Base-by-base conservation (phyloP, 441 rosid species). In the Populus hybrid region DNA sequence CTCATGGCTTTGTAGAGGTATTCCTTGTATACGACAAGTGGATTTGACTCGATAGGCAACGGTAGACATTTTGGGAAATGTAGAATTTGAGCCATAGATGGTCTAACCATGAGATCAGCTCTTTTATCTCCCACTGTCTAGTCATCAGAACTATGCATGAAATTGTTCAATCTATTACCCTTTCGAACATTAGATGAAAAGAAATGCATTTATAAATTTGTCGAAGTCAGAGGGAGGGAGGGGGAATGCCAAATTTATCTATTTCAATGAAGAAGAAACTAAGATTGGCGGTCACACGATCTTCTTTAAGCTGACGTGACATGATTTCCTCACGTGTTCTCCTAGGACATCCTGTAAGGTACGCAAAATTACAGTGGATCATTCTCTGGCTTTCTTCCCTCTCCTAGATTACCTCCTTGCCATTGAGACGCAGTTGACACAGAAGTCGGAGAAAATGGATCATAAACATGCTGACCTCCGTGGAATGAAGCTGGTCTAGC, bases 371-470 rank as follows among this genome's bases (percentile, higher is more conserved):
- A 40, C 50, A 40, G 50, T 3, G 86, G 88, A 79, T 93, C 91
- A 70, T 82, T 83, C 75, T 85, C 92, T 67, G 72, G 86, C 72
- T 79, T 85, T 82, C 83, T 77, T 67, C 63, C 85, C 53, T 77
- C 72, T 21, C 71, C 74, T 6, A 50, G 12, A 74, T 75, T 82
- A 66, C 73, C 85, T 74, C 82, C 90, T 38, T 73, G 88, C 79
- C 79, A 88, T 18, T 84, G 89, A 79, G 87, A 77, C 76, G 75
- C 87, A 68, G 73, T 36, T 63, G 91, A 65, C 11, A 64, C 81
- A 14, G 90, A 84, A 24, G 95, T 82, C 11, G 98, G 99, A 18
- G 94, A 93, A 74, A 96, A 96, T 28, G 98, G 99, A 81, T 96
- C 98, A 77, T 93, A 96, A 38, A 88, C 82, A 83, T 90, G 98